phyloP scores from a whole-genome alignment of 805 yeast genomes.

The Pichia phayaonensis region DNA sequence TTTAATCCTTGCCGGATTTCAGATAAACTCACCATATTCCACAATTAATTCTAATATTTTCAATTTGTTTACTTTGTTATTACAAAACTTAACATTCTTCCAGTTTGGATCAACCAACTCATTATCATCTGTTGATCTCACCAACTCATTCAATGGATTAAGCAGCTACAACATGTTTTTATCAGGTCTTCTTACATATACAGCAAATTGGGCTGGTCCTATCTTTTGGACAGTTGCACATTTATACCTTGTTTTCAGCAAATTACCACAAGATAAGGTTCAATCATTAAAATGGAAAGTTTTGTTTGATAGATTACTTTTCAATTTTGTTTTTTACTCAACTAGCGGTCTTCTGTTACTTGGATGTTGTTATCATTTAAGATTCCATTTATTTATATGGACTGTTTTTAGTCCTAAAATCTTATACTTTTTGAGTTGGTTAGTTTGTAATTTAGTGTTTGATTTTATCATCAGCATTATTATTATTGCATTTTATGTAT shows the following conservation, averaged over 20 bases:
- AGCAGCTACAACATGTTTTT: constrained; percentile 55
- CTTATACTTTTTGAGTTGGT: constrained; percentile 76
- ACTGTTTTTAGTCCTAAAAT: constrained; percentile 94
- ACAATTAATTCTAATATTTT: constrained; percentile 13
- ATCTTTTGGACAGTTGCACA: constrained; percentile 66
- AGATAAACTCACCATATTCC: constrained; percentile 10
- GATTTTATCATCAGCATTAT: constrained; percentile 27
- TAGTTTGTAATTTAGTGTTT: constrained; percentile 37
- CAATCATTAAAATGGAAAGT: constrained; percentile 26
- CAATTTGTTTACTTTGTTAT: constrained; percentile 35
- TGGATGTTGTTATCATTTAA: constrained; percentile 60
- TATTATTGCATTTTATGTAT: constrained; percentile 17
- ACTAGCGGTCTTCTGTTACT: constrained; percentile 51
- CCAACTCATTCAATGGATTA: constrained; percentile 90
- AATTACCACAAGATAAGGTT: constrained; percentile 5
- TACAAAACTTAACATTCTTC: constrained; percentile 76
- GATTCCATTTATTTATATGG: constrained; percentile 92
- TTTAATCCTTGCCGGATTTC: constrained; percentile 24
- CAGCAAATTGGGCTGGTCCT: constrained; percentile 82
- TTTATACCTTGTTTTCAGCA: constrained; percentile 12
- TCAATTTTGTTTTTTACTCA: constrained; percentile 47
- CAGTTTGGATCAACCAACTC: constrained; percentile 89
- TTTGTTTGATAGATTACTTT: constrained; percentile 30
- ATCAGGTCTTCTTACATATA: constrained; percentile 73
- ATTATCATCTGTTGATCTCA: constrained; percentile 80